Percentiles rank a stretch among this genome's conserved stretches.
These are phyloP conservation scores for Coniochaeta sp. DNA, from an alignment of 2,329 filamentous ascomycete genomes.

Conservation along the genomic window DNA sequence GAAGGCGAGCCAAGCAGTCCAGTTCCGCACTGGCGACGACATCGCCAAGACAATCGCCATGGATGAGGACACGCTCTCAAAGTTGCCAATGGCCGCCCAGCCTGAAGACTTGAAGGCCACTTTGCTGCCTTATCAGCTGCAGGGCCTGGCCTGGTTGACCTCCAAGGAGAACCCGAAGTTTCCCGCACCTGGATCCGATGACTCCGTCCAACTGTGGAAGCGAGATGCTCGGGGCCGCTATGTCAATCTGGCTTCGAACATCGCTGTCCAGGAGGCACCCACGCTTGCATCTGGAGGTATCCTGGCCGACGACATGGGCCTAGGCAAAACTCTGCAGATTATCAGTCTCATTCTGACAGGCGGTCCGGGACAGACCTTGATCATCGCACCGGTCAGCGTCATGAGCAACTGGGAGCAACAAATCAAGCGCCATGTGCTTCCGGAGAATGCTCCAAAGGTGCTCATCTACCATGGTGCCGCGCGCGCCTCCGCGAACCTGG, in stretches of 20 bases:
- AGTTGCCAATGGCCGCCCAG: slow-evolving; percentile 66
- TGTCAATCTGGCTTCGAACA: slow-evolving; percentile 66
- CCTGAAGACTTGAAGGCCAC: slow-evolving; percentile 58
- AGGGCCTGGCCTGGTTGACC: slow-evolving; percentile 73
- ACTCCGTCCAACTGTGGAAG: slow-evolving; percentile 75
- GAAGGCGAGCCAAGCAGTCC: slow-evolving; percentile 58
- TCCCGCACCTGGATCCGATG: slow-evolving; percentile 49
- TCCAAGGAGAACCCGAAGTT: slow-evolving; percentile 65
- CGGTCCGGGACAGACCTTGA: slow-evolving; percentile 59
- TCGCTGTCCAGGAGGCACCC: slow-evolving; percentile 50
- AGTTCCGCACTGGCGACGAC: slow-evolving; percentile 56
- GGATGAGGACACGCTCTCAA: slow-evolving; percentile 61
- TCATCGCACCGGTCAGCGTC: slow-evolving; percentile 74
- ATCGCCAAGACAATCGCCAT: slow-evolving; percentile 64
- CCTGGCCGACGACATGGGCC: slow-evolving; percentile 85
- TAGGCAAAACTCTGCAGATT: slow-evolving; percentile 83
- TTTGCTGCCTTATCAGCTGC: slow-evolving; percentile 72
- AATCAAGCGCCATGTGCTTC: slow-evolving; percentile 63
- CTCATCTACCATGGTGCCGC: slow-evolving; percentile 66
- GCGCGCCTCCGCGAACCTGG: slow-evolving; percentile 49
- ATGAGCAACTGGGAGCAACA: slow-evolving; percentile 90
- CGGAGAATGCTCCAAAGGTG: slow-evolving; percentile 56
- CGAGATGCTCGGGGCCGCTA: slow-evolving; percentile 39
- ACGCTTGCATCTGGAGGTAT: slow-evolving; percentile 72
- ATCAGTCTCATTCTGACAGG: slow-evolving; percentile 68